Evolutionary conservation across 2,329 filamentous ascomycete species (phyloP).

Genomic region (Escovopsis sp.): DNA sequence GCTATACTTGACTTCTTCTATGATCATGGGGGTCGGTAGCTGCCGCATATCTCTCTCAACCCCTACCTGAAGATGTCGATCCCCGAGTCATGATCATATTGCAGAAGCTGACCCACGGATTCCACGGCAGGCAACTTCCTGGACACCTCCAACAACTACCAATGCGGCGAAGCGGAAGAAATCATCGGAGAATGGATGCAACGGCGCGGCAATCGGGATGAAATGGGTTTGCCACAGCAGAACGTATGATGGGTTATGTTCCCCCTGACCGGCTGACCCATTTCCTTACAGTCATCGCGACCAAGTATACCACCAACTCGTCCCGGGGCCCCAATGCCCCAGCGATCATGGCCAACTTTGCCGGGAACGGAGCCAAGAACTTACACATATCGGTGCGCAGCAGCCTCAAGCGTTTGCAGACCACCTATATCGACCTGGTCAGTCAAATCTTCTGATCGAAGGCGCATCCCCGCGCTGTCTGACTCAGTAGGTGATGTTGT

Average conservation of each 20-base stretch:
- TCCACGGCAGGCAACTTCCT: constrained; percentile 51
- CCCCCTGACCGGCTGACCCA: neutral
- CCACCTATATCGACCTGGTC: constrained; percentile 53
- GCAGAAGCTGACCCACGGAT: neutral
- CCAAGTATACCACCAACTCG: constrained; percentile 51
- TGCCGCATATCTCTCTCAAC: neutral
- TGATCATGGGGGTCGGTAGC: constrained; percentile 26
- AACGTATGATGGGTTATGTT: neutral
- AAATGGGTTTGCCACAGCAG: constrained; percentile 34
- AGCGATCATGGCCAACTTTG: constrained; percentile 34
- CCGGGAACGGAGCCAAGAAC: constrained; percentile 47
- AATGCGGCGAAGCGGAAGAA: constrained; percentile 42
- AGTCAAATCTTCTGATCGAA: constrained; percentile 6
- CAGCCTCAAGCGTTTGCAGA: constrained; percentile 46
- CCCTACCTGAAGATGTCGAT: too few relatives aligned
- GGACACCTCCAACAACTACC: constrained; percentile 57
- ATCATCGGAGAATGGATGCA: constrained; percentile 61
- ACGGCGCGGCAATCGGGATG: constrained; percentile 45
- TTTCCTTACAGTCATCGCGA: constrained; percentile 41
- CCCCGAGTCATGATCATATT: neutral
- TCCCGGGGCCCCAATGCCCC: constrained; percentile 23
- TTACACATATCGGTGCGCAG: constrained; percentile 37
- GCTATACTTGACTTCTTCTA: constrained; percentile 52
- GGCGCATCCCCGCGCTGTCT: too few relatives aligned
- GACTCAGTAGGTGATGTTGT: neutral